Evolutionary conservation across 2,329 filamentous ascomycete species (phyloP), one percentile per base, ranked within the genome.

Genomic region (Colletotrichum gigasporum): DNA sequence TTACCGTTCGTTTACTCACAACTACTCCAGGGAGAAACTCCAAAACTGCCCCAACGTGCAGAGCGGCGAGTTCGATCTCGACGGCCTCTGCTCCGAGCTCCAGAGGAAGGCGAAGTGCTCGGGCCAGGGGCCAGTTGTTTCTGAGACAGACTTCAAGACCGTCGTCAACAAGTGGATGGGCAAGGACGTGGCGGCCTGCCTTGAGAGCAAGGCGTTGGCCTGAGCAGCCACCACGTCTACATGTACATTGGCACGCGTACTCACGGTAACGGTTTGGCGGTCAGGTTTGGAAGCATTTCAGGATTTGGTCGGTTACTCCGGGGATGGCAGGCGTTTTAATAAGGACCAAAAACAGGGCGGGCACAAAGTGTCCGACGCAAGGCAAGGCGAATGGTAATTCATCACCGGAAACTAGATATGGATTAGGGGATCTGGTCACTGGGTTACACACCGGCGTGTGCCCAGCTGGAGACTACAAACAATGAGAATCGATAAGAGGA

Each of bases 81-180:
- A 99, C 74, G 90, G 91, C 32, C 86, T 99, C 22, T 99, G 96
- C 80, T 91, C 91, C 4, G 94, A 99, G 75, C 87, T 99, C 12
- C 92, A 95, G 68, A 92, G 94, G 76, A 99, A 99, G 81, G 96
- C 96, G 62, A 96, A 95, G 74, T 99, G 96, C 77, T 97, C 94
- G 0, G 92, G 97, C 70, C 91, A 86, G 16, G 95, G 96, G 14
- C 93, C 96, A 11, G 93, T 97, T 16, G 92, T 99, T 22, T 91
- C 94, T 67, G 90, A 97, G 79, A 88, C 88, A 57, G 94, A 98
- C 72, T 97, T 98, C 71, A 91, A 97, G 73, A 87, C 84, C 39
- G 91, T 94, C 54, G 84, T 95, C 79, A 85, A 82, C 66, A 89
- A 89, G 74, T 89, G 88, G 68, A 82, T 88, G 69, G 82, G 85